Conservation (phyloP, 345 rosid species). For the Melastoma malabathricum region DNA sequence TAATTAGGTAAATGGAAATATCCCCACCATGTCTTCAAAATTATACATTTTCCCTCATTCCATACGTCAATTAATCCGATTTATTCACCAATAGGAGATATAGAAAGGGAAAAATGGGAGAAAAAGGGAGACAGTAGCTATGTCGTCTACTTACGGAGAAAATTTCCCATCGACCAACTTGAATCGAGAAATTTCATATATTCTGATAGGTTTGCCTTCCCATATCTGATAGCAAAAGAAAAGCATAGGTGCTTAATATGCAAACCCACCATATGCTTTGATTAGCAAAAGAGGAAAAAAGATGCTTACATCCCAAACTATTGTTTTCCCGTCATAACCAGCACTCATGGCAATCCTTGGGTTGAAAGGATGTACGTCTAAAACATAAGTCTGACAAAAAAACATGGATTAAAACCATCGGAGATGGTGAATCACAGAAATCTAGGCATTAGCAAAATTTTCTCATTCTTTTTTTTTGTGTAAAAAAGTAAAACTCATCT, state of each 20-base stretch:
- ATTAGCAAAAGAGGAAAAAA: constrained; percentile 6
- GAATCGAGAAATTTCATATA: constrained; percentile 81
- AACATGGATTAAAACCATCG: constrained; percentile 7
- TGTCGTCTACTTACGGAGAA: constrained; percentile 65
- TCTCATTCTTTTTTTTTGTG: no score
- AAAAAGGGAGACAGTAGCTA: background rate
- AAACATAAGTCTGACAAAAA: constrained; percentile 70
- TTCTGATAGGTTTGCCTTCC: constrained; percentile 89
- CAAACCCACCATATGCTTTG: constrained; percentile 9
- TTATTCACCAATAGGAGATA: no score
- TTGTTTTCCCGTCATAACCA: constrained; percentile 94
- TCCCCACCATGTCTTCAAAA: background rate
- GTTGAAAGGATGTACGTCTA: constrained; percentile 98
- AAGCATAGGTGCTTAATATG: constrained; percentile 9
- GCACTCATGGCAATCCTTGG: constrained; percentile 99
- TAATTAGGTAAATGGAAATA: constrained; percentile 4
- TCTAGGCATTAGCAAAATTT: background rate
- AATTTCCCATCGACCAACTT: constrained; percentile 99
- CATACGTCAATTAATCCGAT: no score
- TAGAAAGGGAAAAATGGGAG: no score
- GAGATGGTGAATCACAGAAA: constrained; percentile 1
- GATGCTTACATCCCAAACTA: constrained; percentile 97
- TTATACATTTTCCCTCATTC: no score
- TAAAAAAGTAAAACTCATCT: no score
- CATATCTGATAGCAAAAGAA: constrained; percentile 53